Evolutionary conservation across 1,284 basidiomycete species (phyloP), one percentile per base, ranked within the genome.

Genomic region (Rhodotorula sp.): DNA sequence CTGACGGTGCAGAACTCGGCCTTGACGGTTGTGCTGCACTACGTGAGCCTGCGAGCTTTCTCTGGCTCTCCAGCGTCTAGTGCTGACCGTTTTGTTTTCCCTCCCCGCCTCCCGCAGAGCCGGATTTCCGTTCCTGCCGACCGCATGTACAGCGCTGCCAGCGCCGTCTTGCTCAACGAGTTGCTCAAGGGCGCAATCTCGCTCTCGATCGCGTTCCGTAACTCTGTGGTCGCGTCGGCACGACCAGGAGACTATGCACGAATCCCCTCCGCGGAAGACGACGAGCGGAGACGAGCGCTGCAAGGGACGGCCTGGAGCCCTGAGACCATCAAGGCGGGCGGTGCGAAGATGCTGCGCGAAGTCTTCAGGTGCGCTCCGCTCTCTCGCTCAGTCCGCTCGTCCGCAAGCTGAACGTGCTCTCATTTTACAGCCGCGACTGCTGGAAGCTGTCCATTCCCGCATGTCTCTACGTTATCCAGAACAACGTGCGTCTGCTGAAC

Each of bases 361-460:
- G 68, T 78, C 21, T 78, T 78, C 61, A 74, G 73, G 77, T 77
- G 46, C 59, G 75, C 14, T 42, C 25, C 14, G 44, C 9, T 8
- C 34, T 17, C 54, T 61, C 25, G 10, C 44, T 25, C 45, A 23
- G 23, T 14, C 25, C 13, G 42, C 41, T 19, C 12, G 48, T 19
- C n/a, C 10, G 25, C 19, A 8, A 34, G 55, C 54, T 49, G 27
- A 57, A 21, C 67, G 45, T 10, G n/a, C 49, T 23, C 44, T 17
- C 16, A n/a, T 80, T 84, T 61, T 89, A 92, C 81, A 93, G 91
- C 72, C 83, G 86, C 4, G 95, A 97, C 82, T 94, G 92, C 83
- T 97, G 93, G 92, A 97, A 97, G 82, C 87, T 98, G 25, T 93
- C 92, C 42, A 94, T 98, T 74, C 96, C 96, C 16, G 96, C 96